A percentile compares a stretch with the other conserved stretches of the same genome.
Conservation (phyloP, 2,329 filamentous ascomycete species). For the Beauveria pseudobassiana region DNA sequence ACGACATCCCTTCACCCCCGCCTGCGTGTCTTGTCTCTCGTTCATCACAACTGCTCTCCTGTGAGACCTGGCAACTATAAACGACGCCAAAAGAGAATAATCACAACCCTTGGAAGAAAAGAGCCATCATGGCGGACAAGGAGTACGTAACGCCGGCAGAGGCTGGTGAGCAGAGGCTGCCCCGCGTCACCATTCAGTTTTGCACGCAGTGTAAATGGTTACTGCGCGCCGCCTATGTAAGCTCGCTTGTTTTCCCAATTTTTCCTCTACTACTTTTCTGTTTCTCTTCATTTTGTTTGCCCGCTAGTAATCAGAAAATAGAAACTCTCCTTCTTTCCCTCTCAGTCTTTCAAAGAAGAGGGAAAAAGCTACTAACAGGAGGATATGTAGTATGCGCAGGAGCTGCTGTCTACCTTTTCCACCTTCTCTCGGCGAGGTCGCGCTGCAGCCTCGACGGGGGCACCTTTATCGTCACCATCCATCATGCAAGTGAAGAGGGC, state of each 20-base stretch:
- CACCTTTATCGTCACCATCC: constrained; percentile 67
- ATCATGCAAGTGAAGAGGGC: constrained; percentile 12
- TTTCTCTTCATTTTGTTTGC: background rate
- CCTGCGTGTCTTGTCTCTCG: background rate
- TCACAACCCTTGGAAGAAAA: no score
- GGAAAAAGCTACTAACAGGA: background rate
- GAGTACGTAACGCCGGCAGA: background rate
- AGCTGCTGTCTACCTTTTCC: constrained; percentile 88
- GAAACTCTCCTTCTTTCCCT: background rate
- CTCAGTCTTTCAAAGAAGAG: background rate
- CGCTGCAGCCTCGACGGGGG: constrained; percentile 81
- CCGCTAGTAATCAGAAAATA: no score
- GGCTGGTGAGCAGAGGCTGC: constrained; percentile 25
- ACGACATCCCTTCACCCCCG: background rate
- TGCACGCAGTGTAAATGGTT: constrained; percentile 95
- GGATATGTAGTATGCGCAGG: constrained; percentile 70
- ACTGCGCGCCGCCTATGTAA: constrained; percentile 76
- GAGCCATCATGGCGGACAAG: background rate
- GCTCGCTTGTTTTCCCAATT: constrained; percentile 19
- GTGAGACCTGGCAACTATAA: no score
- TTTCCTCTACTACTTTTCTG: background rate
- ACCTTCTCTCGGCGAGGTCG: constrained; percentile 76
- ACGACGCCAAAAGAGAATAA: no score
- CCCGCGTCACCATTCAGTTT: constrained; percentile 79
- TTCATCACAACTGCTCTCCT: background rate